Conservation (phyloP, 768 basidiomycete genomes). For the Tylopilus subfusipes region DNA sequence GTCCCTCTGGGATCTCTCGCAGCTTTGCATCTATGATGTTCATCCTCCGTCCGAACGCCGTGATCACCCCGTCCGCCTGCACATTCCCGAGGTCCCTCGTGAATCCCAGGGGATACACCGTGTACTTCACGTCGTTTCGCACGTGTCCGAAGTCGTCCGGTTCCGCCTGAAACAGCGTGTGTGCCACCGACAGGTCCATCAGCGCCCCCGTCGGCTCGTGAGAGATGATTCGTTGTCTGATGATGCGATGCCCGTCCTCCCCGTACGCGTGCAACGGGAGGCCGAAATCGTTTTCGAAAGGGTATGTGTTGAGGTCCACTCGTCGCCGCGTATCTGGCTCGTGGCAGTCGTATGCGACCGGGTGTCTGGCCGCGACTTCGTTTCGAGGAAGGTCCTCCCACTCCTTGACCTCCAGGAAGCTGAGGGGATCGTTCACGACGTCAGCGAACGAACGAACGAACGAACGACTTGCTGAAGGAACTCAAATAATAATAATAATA, state of each 20-base stretch:
- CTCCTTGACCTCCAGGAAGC: background rate
- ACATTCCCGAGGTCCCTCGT: background rate
- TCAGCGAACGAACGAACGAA: no score
- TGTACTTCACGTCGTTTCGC: background rate
- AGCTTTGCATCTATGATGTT: background rate
- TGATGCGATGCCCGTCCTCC: background rate
- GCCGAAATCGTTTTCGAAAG: background rate
- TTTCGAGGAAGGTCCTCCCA: background rate
- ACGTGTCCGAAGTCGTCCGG: background rate
- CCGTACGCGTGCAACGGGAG: background rate
- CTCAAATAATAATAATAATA: no score
- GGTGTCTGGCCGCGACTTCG: background rate
- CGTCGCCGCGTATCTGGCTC: accelerated
- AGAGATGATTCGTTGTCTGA: background rate
- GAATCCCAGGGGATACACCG: background rate
- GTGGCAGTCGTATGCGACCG: background rate
- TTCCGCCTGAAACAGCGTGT: background rate
- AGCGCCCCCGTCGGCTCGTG: background rate
- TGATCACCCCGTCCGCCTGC: background rate
- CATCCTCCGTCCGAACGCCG: background rate
- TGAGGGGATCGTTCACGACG: no score
- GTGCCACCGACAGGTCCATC: background rate
- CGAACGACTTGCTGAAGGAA: no score
- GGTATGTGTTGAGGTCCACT: background rate
- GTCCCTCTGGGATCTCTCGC: no score